Percentiles rank a stretch among this genome's conserved stretches.
phyloP scores from a whole-genome alignment of 2,329 filamentous ascomycete species.

The Diaporthe vexans region DNA sequence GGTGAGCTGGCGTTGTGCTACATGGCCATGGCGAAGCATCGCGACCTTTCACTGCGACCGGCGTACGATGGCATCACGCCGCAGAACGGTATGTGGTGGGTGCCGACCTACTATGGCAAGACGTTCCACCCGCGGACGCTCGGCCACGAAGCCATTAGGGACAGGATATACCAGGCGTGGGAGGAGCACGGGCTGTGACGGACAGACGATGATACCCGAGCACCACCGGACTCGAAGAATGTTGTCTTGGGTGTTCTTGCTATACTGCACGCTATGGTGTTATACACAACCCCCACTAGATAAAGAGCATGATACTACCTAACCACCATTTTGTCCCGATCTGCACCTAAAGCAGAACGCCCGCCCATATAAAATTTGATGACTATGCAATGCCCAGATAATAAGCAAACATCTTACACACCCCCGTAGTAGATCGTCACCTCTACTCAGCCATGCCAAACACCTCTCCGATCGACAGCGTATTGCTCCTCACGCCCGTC shows the following conservation, averaged over 20 bases:
- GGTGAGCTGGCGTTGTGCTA: conserved; percentile 59
- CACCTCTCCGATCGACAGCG: conserved; percentile 83
- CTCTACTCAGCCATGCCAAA: conserved; percentile 82
- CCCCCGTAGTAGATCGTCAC: background rate
- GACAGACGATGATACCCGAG: background rate
- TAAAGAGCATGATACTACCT: conserved; percentile 9
- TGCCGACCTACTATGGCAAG: conserved; percentile 62
- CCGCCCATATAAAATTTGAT: background rate
- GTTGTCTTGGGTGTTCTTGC: background rate
- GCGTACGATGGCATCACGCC: conserved; percentile 47
- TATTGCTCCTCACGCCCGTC: conserved; percentile 81
- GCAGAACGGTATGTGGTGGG: conserved; percentile 59
- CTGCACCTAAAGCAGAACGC: conserved; percentile 4
- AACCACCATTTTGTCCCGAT: background rate
- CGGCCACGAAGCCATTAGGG: conserved; percentile 55
- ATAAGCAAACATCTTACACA: background rate
- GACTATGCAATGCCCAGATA: background rate
- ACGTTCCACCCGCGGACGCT: conserved; percentile 60
- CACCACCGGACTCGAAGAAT: background rate
- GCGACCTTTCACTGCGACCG: conserved; percentile 52
- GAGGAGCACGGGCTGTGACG: conserved; percentile 40
- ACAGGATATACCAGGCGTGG: conserved; percentile 53
- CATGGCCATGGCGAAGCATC: conserved; percentile 57
- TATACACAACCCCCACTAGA: background rate
- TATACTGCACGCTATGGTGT: conserved; percentile 1